Evolutionary conservation across 148 eudicot genomes (phyloP).

Genomic region (Cornus suecica): DNA sequence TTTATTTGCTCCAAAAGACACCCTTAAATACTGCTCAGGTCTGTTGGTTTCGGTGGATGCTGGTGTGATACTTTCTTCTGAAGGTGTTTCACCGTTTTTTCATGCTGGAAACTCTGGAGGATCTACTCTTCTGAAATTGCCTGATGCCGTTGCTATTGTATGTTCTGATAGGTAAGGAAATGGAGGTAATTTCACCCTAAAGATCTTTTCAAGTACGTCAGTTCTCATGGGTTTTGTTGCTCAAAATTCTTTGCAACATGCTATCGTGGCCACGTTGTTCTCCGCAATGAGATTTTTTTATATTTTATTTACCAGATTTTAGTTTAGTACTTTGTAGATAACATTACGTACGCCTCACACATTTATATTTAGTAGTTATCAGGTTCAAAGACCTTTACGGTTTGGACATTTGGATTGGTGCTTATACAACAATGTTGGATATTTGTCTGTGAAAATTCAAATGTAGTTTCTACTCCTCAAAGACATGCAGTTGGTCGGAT

Average conservation of each 20-base stretch:
- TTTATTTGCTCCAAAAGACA: conserved; percentile 26
- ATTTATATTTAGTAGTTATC: background rate
- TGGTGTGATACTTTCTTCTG: conserved; percentile 20
- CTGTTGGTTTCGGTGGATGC: conserved; percentile 18
- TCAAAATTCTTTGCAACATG: background rate
- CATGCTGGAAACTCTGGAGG: conserved; percentile 5
- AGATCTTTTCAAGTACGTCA: background rate
- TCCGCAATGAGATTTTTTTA: too few relatives aligned
- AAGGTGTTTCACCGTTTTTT: conserved; percentile 27
- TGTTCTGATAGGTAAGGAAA: conserved; percentile 25
- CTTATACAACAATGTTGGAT: background rate
- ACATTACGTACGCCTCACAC: background rate
- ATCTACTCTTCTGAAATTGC: conserved; percentile 15
- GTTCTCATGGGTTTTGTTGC: background rate
- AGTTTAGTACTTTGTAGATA: background rate
- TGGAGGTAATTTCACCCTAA: background rate
- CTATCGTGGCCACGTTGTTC: background rate
- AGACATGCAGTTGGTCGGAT: background rate
- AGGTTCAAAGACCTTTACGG: background rate
- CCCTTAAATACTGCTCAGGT: conserved; percentile 15
- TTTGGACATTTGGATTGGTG: background rate
- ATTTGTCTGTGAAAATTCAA: background rate
- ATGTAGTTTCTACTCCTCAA: background rate
- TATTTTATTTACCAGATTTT: background rate
- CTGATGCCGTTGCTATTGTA: conserved; percentile 20